Evolutionary conservation across 352 stramenopile genomes (phyloP).

Genomic region (Globisporangium echinulatum): DNA sequence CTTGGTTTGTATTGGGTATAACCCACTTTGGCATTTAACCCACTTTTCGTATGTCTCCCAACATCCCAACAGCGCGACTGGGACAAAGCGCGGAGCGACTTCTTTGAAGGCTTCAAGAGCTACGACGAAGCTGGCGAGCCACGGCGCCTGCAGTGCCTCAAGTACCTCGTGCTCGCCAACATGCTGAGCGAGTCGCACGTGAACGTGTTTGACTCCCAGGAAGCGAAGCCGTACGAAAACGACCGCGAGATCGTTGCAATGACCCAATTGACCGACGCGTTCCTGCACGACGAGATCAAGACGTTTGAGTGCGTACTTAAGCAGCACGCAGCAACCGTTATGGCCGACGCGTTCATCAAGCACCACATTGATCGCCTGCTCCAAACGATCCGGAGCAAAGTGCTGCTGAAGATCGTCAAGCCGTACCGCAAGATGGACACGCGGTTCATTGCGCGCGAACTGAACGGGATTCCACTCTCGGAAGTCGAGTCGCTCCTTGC

Average conservation of each 20-base stretch:
- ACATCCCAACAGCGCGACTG: conserved; percentile 65
- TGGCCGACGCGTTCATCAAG: conserved; percentile 94
- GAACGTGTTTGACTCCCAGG: conserved; percentile 94
- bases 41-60: neutral
- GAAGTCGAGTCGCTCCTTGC: conserved; percentile 93
- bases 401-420: conserved; percentile 91
- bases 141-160: conserved; percentile 88
- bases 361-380: conserved; percentile 93
- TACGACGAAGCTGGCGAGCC: conserved; percentile 95
- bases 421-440: conserved; percentile 93
- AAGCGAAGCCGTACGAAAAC: conserved; percentile 90
- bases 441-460: conserved; percentile 85
- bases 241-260: conserved; percentile 95
- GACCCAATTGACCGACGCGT: conserved; percentile 93
- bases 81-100: conserved; percentile 89
- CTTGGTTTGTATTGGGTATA: no score
- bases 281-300: conserved; percentile 94
- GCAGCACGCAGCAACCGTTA: conserved; percentile 83
- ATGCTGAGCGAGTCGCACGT: conserved; percentile 94
- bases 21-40: no score
- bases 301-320: conserved; percentile 91
- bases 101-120: conserved; percentile 95
- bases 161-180: conserved; percentile 93
- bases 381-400: conserved; percentile 73
- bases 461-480: conserved; percentile 88